These are phyloP conservation scores for Plasmodium chabaudi DNA, from an alignment of 169 alveolate species.

Conservation along the genomic window DNA sequence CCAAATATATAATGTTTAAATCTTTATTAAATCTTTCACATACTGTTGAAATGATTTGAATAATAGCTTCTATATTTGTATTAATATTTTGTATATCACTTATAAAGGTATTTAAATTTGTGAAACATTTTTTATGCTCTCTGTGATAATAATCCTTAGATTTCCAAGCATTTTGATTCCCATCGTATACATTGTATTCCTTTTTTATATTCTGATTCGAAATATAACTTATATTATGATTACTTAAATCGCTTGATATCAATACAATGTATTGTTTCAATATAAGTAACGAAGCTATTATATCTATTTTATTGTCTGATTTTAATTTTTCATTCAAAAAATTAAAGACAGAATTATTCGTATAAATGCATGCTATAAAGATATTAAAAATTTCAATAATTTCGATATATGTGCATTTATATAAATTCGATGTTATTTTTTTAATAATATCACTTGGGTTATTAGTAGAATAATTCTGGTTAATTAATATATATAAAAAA, in stretches of 20 bases:
- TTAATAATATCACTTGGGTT: constrained; percentile 18
- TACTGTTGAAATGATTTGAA: constrained; percentile 33
- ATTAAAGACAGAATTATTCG: constrained; percentile 33
- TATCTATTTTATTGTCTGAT: constrained; percentile 23
- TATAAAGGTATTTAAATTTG: constrained; percentile 39
- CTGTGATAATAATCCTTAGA: neutral
- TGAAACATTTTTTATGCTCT: constrained; percentile 10
- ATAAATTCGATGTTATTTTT: constrained; percentile 26
- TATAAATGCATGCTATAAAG: constrained; percentile 42
- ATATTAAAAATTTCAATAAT: constrained; percentile 66
- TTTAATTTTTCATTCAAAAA: constrained; percentile 52
- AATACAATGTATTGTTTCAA: constrained; percentile 59
- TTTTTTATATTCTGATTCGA: constrained; percentile 51
- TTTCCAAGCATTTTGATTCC: no score
- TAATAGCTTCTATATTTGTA: constrained; percentile 26
- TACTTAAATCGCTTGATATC: constrained; percentile 39
- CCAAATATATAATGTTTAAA: constrained; percentile 40
- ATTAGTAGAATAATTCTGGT: constrained; percentile 7
- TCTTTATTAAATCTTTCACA: constrained; percentile 41
- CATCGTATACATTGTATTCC: neutral
- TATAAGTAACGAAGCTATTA: constrained; percentile 29
- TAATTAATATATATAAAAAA: constrained; percentile 35
- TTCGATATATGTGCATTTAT: constrained; percentile 42
- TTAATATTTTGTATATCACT: constrained; percentile 30
- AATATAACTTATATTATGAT: constrained; percentile 12